Percentiles rank a stretch among this genome's conserved stretches.
These are phyloP conservation scores for Camellia sinensis DNA, from an alignment of 148 eudicot genomes.

Conservation along the genomic window DNA sequence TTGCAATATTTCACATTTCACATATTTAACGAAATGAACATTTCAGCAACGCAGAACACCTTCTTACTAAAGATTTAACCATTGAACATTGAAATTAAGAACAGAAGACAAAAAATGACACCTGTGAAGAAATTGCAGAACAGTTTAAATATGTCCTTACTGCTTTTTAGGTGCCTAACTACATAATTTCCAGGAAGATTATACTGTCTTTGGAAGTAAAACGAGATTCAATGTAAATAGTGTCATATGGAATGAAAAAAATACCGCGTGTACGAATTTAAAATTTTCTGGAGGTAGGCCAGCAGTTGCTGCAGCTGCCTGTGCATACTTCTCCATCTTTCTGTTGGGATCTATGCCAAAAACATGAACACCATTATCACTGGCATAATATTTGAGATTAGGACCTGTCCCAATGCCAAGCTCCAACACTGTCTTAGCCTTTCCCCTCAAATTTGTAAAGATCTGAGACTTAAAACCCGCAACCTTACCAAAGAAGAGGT, in stretches of 20 bases:
- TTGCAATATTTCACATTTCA: too few species aligned
- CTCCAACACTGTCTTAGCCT: constrained; percentile 59
- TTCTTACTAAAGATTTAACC: too few species aligned
- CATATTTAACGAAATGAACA: too few species aligned
- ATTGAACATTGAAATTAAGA: too few species aligned
- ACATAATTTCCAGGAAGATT: background rate
- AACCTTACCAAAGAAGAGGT: constrained; percentile 37
- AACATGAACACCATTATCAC: constrained; percentile 34
- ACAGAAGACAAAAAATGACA: too few species aligned
- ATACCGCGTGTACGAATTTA: constrained; percentile 63
- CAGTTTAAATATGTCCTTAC: too few species aligned
- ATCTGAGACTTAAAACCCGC: constrained; percentile 68
- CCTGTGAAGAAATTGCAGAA: too few species aligned
- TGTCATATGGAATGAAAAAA: constrained; percentile 10
- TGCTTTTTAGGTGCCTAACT: background rate
- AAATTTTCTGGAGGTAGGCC: constrained; percentile 58
- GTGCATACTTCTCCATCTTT: constrained; percentile 90
- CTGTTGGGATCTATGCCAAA: constrained; percentile 70
- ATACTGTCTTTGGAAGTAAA: background rate
- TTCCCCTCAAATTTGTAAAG: constrained; percentile 58
- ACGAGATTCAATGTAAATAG: background rate
- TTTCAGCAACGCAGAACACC: too few species aligned
- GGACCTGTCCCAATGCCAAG: constrained; percentile 90
- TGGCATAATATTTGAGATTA: constrained; percentile 74
- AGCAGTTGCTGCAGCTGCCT: constrained; percentile 53